Percentiles rank a stretch among this genome's conserved stretches.
Conservation (phyloP, 2,329 filamentous ascomycete genomes). For the Hypoxylon sp. region DNA sequence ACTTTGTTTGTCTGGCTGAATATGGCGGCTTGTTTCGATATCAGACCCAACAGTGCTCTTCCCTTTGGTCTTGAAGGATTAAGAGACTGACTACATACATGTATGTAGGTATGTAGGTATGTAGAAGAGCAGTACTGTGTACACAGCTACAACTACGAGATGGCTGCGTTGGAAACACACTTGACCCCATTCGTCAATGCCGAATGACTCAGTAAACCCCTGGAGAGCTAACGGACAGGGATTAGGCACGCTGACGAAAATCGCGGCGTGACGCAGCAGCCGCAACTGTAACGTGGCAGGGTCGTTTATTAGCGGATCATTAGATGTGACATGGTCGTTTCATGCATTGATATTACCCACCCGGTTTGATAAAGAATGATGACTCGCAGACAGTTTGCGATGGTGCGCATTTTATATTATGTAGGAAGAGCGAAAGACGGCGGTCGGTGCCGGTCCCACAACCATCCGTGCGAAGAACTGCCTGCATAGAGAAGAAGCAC, state of each 20-base stretch:
- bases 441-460: conserved; percentile 12
- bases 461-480: background rate
- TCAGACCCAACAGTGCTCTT: background rate
- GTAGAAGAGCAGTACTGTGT: background rate
- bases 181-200: conserved; percentile 1
- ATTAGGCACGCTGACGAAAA: conserved; percentile 1
- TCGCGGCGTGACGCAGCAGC: conserved; percentile 16
- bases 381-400: background rate
- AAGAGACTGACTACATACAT: too few relatives aligned
- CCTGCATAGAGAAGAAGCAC: too few relatives aligned
- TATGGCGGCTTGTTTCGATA: conserved; percentile 9
- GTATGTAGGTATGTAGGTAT: background rate
- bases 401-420: background rate
- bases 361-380: conserved; percentile 15
- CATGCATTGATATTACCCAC: conserved; percentile 23
- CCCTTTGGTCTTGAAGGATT: background rate
- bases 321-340: conserved; percentile 17
- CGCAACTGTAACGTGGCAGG: conserved; percentile 10
- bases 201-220: conserved; percentile 14
- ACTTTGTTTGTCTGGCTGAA: conserved; percentile 6
- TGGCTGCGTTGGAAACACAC: background rate
- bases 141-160: background rate
- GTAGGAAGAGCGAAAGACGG: conserved; percentile 1
- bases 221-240: conserved; percentile 10
- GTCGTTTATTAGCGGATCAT: conserved; percentile 14